phyloP scores from a whole-genome alignment of 768 basidiomycete genomes.

The Lyophyllum atratum region DNA sequence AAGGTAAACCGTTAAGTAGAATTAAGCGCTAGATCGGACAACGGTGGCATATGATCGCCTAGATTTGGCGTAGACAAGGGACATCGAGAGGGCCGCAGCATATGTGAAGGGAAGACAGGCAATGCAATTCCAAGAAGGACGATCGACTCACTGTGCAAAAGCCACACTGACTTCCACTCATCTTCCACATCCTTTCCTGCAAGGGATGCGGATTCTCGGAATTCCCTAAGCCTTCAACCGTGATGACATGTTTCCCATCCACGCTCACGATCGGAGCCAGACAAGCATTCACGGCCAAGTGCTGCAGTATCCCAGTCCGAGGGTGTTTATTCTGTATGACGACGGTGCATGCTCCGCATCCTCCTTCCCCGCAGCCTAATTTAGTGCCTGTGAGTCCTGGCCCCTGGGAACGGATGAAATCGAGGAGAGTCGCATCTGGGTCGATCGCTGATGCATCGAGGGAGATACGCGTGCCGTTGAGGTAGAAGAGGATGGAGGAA shows the following conservation, averaged over 20 bases:
- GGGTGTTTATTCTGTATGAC: constrained; percentile 18
- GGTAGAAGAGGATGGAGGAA: constrained; percentile 17
- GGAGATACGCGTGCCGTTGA: constrained; percentile 16
- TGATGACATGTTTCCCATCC: constrained; percentile 18
- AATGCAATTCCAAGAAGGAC: background rate
- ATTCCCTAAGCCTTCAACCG: constrained; percentile 14
- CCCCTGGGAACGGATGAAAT: constrained; percentile 18
- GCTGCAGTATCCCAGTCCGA: constrained; percentile 13
- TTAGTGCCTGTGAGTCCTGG: constrained; percentile 19
- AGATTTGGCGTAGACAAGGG: background rate
- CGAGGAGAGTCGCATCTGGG: constrained; percentile 18
- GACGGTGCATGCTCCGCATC: constrained; percentile 18
- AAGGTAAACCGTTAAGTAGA: no score
- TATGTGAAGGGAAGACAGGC: background rate
- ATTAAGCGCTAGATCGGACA: background rate
- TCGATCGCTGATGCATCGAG: constrained; percentile 14
- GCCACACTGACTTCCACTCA: constrained; percentile 19
- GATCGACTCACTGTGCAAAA: constrained; percentile 15
- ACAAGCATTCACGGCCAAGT: constrained; percentile 16
- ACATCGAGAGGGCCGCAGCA: background rate
- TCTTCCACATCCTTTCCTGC: constrained; percentile 20
- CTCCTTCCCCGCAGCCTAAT: constrained; percentile 16
- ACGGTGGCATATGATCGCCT: background rate
- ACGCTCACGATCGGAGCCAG: constrained; percentile 17
- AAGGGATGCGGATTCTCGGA: constrained; percentile 18